Evolutionary conservation across 2,329 filamentous ascomycete species (phyloP), one percentile per base, ranked within the genome.

Genomic region (Neopestalotiopsis clavispora): DNA sequence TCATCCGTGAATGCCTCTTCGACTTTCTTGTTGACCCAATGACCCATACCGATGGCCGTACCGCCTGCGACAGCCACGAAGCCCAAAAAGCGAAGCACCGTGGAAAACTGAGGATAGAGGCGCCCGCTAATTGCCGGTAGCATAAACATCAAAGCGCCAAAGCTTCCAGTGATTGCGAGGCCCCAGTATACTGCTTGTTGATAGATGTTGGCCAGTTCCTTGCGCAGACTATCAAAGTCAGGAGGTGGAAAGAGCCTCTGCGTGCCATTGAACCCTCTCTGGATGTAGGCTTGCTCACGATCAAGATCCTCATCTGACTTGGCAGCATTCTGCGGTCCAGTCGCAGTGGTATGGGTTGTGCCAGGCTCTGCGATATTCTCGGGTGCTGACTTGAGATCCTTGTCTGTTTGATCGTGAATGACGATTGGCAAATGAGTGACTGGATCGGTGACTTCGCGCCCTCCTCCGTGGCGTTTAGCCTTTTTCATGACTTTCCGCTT

Each of bases 381-480:
- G 2, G 79, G 80, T 65, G 67, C 79, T n/a, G 69, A 78, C 17
- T 81, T 75, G 13, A 93, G 81, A 66, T 91, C 89, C 52, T 88
- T 86, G 34, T 86, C 83, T 0, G 91, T 92, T 73, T 90, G 90
- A 75, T 93, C 91, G 75, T 92, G 89, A 45, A 93, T 91, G 45
- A 80, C 83, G 62, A 93, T 85, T 1, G 91, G 90, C 2, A 93
- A 82, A 78, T 93, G 91, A 1, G 91, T 94, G 52, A 93, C 85
- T 0, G 91, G 91, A 74, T 94, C 91, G 1, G 91, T 93, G 61
- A 93, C 91, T 75, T 91, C 85, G 69, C 85, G 81, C n/a, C 85
- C 83, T n/a, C 81, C 84, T 58, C 81, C 81, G 64, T 84, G 81
- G 61, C 79, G 77, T 64, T 81, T 81, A 12, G 74, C 78, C 68